Base-by-base conservation (phyloP, 179 eudicot genomes). In the Beta corolliflora region DNA sequence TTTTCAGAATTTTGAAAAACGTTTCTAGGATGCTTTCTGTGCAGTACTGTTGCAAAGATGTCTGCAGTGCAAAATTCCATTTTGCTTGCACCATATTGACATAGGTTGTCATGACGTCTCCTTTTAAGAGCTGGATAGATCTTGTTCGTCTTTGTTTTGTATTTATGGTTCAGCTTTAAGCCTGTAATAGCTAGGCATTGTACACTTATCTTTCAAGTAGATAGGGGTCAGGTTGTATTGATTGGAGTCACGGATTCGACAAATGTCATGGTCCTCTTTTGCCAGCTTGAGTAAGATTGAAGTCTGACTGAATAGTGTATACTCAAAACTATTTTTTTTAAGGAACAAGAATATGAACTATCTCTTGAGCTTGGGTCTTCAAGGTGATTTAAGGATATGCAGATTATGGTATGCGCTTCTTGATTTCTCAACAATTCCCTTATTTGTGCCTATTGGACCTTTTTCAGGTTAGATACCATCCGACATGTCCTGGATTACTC, bases 381-480 rank as follows among this genome's bases (percentile, higher is more conserved):
- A 56, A 65, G 21, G 56, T 48, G 71, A 70, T 77, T 52, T 41
- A 16, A 15, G 18, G 5, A 55, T 73, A 23, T 25, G 60, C 59
- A 48, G 54, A 77, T 15, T 84, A 29, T 74, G 44, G 59, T 54
- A 44, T 59, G 12, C 41, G 74, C 71, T 79, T 73, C 7, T 18
- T 81, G 4, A 55, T 56, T 71, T 48, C 15, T 78, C 36, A 41
- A 66, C 59, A 75, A 5, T 44, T 11, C 45, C 9, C 9, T 68
- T 23, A 46, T 52, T 13, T 71, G 46, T 48, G 68, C 23, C 65
- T 55, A 5, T 78, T 52, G 59, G 54, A 46, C 71, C 72, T 77
- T 46, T 79, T 93, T 80, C 97, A 96, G 99, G 99, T 96, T 77
- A 90, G 99, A 79, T 96, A 93, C 83, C 99, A 96, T 83, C 99